These are phyloP conservation scores for Chaetoceros muelleri DNA, from an alignment of 108 stramenopile species.

Conservation along the genomic window DNA sequence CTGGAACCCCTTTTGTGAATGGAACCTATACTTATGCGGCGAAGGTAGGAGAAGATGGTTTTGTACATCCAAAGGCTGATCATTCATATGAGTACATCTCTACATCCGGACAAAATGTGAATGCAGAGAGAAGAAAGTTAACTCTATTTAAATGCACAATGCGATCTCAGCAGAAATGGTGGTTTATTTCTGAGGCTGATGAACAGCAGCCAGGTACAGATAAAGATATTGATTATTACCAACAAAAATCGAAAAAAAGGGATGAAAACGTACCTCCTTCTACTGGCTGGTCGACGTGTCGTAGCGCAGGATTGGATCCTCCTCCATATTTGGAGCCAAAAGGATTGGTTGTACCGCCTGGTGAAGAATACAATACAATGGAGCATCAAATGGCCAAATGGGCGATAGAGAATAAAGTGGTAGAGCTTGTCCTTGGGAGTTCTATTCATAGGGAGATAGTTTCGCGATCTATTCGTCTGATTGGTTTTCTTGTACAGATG, in stretches of 20 bases:
- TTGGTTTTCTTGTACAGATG: constrained; percentile 78
- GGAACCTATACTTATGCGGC: constrained; percentile 64
- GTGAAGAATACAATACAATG: constrained; percentile 63
- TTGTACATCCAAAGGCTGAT: constrained; percentile 28
- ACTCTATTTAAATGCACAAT: constrained; percentile 91
- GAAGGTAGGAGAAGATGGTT: constrained; percentile 39
- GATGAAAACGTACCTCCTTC: constrained; percentile 72
- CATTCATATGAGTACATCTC: constrained; percentile 37
- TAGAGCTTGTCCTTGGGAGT: constrained; percentile 66
- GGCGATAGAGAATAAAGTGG: constrained; percentile 77
- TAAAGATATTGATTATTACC: constrained; percentile 96
- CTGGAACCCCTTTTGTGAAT: constrained; percentile 74
- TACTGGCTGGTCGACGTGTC: constrained; percentile 73
- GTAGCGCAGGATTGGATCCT: constrained; percentile 60
- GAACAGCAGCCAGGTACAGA: constrained; percentile 93
- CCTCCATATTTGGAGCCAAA: constrained; percentile 47
- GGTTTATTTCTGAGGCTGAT: constrained; percentile 96
- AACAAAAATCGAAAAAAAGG: constrained; percentile 79
- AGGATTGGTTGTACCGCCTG: constrained; percentile 65
- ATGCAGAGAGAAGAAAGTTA: constrained; percentile 54
- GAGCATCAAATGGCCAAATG: constrained; percentile 71
- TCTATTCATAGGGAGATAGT: constrained; percentile 79
- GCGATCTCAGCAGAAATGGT: constrained; percentile 95
- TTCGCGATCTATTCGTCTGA: constrained; percentile 49
- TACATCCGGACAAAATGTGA: constrained; percentile 6